Percentiles rank a stretch among this genome's conserved stretches.
Evolutionary conservation across 306 rosid species (phyloP).

Genomic region (Prunus fruticosa): DNA sequence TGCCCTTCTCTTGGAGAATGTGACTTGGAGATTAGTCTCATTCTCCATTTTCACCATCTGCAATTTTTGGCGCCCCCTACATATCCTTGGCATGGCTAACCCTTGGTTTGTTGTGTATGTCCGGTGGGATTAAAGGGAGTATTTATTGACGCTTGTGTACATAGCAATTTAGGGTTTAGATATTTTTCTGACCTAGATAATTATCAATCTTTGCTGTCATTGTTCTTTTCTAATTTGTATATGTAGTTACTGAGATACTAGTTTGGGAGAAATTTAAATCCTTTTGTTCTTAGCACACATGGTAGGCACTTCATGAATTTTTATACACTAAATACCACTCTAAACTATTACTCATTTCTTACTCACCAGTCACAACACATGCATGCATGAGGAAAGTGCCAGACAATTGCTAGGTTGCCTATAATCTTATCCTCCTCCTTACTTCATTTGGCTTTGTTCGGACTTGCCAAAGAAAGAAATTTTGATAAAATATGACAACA

Average conservation of each 20-base stretch:
- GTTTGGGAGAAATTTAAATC: not conserved
- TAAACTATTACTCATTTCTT: no score
- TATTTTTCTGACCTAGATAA: not conserved
- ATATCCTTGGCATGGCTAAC: constrained; percentile 17
- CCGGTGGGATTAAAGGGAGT: not conserved
- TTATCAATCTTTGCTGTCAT: not conserved
- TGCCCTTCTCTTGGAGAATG: constrained; percentile 50
- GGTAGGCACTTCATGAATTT: not conserved
- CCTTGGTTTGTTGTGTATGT: not conserved
- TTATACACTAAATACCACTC: not conserved
- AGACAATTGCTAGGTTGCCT: not conserved
- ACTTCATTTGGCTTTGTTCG: not conserved
- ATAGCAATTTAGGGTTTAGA: not conserved
- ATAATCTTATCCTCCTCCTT: not conserved
- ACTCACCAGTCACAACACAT: not conserved
- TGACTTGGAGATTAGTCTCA: constrained; percentile 42
- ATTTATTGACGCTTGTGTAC: not conserved
- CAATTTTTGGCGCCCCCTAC: constrained; percentile 44
- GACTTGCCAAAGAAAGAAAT: not conserved
- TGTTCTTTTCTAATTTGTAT: not conserved
- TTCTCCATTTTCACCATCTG: constrained; percentile 35
- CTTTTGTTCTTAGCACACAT: not conserved
- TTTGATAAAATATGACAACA: no score
- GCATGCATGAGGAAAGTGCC: not conserved
- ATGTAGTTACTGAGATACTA: not conserved